These are phyloP conservation scores for Rutstroemia sp. DNA, from an alignment of 2,329 filamentous ascomycete species.

Conservation along the genomic window DNA sequence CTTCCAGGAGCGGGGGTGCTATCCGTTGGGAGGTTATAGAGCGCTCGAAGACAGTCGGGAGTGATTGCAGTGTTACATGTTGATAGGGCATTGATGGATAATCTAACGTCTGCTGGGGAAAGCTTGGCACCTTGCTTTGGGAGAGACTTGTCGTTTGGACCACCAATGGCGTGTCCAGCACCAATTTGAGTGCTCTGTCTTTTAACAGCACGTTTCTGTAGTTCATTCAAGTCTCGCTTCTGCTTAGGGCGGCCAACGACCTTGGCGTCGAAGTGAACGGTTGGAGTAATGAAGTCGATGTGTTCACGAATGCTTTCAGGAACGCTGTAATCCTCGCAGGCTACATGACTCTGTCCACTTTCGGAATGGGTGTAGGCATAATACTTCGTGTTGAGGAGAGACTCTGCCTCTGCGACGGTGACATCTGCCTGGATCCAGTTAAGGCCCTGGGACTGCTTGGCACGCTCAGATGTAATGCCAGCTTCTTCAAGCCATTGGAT, in stretches of 20 bases:
- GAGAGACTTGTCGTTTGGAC: conserved; percentile 26
- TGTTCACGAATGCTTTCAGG: conserved; percentile 7
- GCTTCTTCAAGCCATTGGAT: conserved; percentile 44
- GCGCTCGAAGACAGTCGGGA: conserved; percentile 44
- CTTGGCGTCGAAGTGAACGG: conserved; percentile 12
- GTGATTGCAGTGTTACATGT: conserved; percentile 47
- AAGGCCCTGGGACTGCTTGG: conserved; percentile 36
- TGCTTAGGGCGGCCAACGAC: conserved; percentile 1
- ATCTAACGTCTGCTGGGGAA: not conserved
- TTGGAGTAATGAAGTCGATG: conserved; percentile 14
- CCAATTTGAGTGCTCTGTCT: conserved; percentile 25
- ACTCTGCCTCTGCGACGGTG: conserved; percentile 37
- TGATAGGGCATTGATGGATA: conserved; percentile 2
- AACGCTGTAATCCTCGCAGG: conserved; percentile 12
- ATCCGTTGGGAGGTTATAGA: conserved; percentile 39
- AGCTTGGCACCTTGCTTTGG: conserved; percentile 26
- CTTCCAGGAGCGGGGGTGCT: conserved; percentile 19
- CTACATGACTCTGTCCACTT: conserved; percentile 16
- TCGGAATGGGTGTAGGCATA: conserved; percentile 14
- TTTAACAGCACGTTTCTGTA: not conserved
- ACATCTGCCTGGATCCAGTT: conserved; percentile 29
- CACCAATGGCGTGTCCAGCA: conserved; percentile 35
- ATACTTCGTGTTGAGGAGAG: conserved; percentile 45
- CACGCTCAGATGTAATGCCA: conserved; percentile 41
- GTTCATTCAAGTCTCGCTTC: conserved; percentile 1